Evolutionary conservation across 495 filamentous ascomycete species (phyloP).

Genomic region (Entonaema liquescens): DNA sequence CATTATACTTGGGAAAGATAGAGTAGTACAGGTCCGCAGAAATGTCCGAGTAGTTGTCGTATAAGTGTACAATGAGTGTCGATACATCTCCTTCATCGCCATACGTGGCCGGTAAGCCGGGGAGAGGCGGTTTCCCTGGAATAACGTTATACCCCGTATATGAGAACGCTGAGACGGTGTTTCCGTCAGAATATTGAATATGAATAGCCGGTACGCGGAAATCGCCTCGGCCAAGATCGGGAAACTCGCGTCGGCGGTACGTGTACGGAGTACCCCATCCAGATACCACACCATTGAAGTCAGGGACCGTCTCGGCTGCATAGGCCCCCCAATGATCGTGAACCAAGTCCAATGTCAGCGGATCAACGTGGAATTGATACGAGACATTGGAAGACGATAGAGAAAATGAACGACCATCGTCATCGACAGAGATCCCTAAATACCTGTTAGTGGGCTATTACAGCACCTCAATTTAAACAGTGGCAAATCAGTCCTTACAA

Average conservation of each 20-base stretch:
- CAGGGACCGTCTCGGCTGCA: slow-evolving; percentile 50
- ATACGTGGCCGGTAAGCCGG: slow-evolving; percentile 61
- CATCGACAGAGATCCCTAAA: slow-evolving; percentile 55
- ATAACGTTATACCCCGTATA: slow-evolving; percentile 57
- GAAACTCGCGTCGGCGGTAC: slow-evolving; percentile 62
- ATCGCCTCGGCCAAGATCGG: slow-evolving; percentile 63
- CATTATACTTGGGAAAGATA: slow-evolving; percentile 62
- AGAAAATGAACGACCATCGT: slow-evolving; percentile 53
- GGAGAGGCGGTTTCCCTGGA: slow-evolving; percentile 56
- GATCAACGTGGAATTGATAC: slow-evolving; percentile 64
- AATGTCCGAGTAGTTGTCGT: slow-evolving; percentile 60
- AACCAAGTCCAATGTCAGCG: slow-evolving; percentile 56
- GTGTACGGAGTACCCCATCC: slow-evolving; percentile 59
- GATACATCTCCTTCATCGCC: slow-evolving; percentile 58
- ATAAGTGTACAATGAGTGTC: slow-evolving; percentile 60
- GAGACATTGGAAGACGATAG: slow-evolving; percentile 60
- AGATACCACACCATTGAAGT: slow-evolving; percentile 44
- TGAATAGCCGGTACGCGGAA: slow-evolving; percentile 63
- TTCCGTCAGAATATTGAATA: slow-evolving; percentile 58
- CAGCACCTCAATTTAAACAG: slow-evolving; percentile 24
- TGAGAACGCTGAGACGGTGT: slow-evolving; percentile 59
- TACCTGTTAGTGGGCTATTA: slow-evolving; percentile 34
- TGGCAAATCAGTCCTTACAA: slow-evolving; percentile 27
- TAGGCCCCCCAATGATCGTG: slow-evolving; percentile 63
- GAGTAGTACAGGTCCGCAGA: slow-evolving; percentile 63